Conservation (phyloP, 805 yeast species). For the Saturnispora galanensis region DNA sequence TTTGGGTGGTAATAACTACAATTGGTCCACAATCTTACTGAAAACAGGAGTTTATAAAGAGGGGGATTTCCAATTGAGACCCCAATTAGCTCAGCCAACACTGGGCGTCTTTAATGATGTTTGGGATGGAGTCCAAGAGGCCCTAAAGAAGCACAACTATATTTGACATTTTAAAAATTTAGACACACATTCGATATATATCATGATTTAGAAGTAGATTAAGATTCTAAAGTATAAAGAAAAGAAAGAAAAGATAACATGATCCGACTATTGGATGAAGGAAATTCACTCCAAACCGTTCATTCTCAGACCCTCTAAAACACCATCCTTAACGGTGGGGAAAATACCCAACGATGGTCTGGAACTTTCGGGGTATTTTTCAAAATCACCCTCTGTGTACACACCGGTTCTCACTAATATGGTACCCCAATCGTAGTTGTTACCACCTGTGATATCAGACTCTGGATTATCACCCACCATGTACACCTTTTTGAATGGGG, state of each 20-base stretch:
- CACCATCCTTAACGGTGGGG: slow-evolving; percentile 39
- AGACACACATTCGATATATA: background rate
- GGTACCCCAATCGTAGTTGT: slow-evolving; percentile 79
- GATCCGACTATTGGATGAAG: background rate
- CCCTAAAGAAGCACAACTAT: slow-evolving; percentile 13
- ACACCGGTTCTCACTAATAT: slow-evolving; percentile 85
- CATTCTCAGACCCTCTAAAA: slow-evolving; percentile 20
- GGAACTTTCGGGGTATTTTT: slow-evolving; percentile 22
- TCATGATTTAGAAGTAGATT: too few species aligned
- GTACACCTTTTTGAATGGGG: slow-evolving; percentile 55
- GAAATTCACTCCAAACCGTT: slow-evolving; percentile 12
- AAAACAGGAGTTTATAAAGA: slow-evolving; percentile 81
- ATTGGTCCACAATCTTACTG: slow-evolving; percentile 82
- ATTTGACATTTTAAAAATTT: background rate
- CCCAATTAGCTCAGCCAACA: slow-evolving; percentile 32
- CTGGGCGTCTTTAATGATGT: slow-evolving; percentile 43
- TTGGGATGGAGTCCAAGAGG: slow-evolving; percentile 31
- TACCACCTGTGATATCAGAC: slow-evolving; percentile 86
- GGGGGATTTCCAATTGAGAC: slow-evolving; percentile 33
- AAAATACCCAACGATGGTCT: slow-evolving; percentile 41
- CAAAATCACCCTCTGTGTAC: slow-evolving; percentile 50
- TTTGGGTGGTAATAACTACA: slow-evolving; percentile 74
- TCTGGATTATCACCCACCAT: slow-evolving; percentile 98
- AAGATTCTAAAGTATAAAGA: background rate
- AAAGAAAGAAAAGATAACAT: background rate